phyloP scores from a whole-genome alignment of 768 basidiomycete genomes.

The Rhodotorula paludigena region DNA sequence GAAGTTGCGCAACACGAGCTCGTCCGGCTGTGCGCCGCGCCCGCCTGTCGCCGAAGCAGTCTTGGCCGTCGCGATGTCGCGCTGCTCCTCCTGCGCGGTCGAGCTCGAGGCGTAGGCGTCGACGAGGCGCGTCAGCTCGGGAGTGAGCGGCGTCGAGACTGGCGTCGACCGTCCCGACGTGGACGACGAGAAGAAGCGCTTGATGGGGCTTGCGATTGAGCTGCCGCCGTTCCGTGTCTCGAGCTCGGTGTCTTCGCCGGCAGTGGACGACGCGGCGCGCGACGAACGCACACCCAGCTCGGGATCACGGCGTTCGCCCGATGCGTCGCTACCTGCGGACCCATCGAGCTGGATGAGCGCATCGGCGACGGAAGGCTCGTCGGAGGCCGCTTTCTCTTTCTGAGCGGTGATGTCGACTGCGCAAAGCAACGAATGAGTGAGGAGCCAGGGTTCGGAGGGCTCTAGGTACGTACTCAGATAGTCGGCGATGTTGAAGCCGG shows the following conservation, averaged over 20 bases:
- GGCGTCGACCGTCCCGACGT: slow-evolving; percentile 22
- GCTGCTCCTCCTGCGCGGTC: slow-evolving; percentile 49
- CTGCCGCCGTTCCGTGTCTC: slow-evolving; percentile 12
- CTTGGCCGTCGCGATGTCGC: slow-evolving; percentile 46
- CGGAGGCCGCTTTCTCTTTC: slow-evolving; percentile 41
- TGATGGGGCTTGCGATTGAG: slow-evolving; percentile 3
- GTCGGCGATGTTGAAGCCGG: slow-evolving; percentile 95
- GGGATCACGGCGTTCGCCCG: slow-evolving; percentile 17
- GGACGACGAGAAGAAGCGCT: slow-evolving; percentile 24
- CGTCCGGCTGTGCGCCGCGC: slow-evolving; percentile 48
- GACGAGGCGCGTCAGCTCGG: slow-evolving; percentile 67
- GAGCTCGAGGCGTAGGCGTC: slow-evolving; percentile 64
- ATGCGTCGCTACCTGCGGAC: neutral
- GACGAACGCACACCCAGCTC: slow-evolving; percentile 21
- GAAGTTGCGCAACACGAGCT: slow-evolving; percentile 51
- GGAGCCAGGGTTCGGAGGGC: neutral
- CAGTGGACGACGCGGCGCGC: neutral
- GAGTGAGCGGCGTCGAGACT: slow-evolving; percentile 48
- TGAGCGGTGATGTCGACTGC: slow-evolving; percentile 70
- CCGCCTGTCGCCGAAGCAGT: slow-evolving; percentile 63
- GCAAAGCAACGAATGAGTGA: neutral
- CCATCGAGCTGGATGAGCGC: slow-evolving; percentile 18
- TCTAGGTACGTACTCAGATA: slow-evolving; percentile 66
- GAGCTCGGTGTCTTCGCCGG: slow-evolving; percentile 37
- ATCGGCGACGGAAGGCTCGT: slow-evolving; percentile 5